Conservation (phyloP, 2,329 filamentous ascomycete species). For the Lecanicillium sp. region DNA sequence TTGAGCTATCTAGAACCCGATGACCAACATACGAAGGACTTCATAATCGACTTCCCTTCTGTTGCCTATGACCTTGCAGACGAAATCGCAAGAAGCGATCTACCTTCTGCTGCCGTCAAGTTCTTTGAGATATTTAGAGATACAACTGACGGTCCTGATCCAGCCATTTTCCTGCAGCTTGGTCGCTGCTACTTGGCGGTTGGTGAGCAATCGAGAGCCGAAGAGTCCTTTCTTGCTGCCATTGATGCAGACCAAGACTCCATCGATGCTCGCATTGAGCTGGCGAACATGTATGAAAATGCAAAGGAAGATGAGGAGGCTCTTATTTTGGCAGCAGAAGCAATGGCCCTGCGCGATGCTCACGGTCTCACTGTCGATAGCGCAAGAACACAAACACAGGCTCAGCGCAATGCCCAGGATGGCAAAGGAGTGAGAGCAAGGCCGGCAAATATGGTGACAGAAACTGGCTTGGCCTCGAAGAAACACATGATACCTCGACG, state of each 20-base stretch:
- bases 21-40: constrained; percentile 35
- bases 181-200: constrained; percentile 63
- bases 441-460: not conserved
- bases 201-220: constrained; percentile 59
- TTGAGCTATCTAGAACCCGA: constrained; percentile 63
- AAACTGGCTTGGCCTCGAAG: not conserved
- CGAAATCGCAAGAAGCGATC: constrained; percentile 28
- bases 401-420: not conserved
- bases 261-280: constrained; percentile 68
- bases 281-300: constrained; percentile 79
- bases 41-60: constrained; percentile 62
- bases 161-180: constrained; percentile 44
- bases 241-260: constrained; percentile 64
- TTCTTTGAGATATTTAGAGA: constrained; percentile 50
- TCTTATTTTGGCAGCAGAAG: constrained; percentile 67
- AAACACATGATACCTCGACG: constrained; percentile 25
- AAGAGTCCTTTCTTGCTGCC: constrained; percentile 68
- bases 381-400: too few species aligned
- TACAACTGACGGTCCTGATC: constrained; percentile 40
- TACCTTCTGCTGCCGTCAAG: constrained; percentile 34
- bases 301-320: constrained; percentile 68
- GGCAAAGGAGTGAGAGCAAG: not conserved
- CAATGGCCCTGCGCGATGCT: constrained; percentile 54
- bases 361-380: constrained; percentile 12
- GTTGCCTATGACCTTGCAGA: constrained; percentile 63